Conservation (phyloP, 768 basidiomycete genomes). For the Mycena filopes region DNA sequence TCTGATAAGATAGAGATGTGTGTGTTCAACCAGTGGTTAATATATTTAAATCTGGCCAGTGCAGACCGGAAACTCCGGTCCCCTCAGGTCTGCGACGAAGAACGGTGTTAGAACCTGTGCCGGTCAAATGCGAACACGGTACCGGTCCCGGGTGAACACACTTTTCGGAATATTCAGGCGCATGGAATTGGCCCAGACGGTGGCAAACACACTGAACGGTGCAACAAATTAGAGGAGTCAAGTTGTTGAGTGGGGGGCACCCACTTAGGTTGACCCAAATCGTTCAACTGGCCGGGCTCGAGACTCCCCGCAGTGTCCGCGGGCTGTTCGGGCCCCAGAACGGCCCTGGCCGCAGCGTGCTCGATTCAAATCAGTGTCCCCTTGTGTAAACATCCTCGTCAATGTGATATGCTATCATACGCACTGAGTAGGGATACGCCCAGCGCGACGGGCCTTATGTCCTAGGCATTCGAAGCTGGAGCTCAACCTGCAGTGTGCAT, state of each 20-base stretch:
- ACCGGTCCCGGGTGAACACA: no score
- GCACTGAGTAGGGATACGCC: no score
- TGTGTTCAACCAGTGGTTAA: not conserved
- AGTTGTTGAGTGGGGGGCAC: slow-evolving; percentile 16
- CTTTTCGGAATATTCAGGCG: slow-evolving; percentile 50
- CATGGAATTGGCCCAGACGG: slow-evolving; percentile 49
- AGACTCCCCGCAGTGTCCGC: slow-evolving; percentile 54
- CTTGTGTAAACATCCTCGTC: no score
- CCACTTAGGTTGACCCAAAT: slow-evolving; percentile 50
- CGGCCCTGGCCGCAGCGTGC: no score
- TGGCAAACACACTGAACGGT: slow-evolving; percentile 46
- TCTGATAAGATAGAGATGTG: not conserved
- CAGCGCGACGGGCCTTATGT: no score
- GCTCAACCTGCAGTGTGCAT: no score
- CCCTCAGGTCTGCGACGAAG: slow-evolving; percentile 31
- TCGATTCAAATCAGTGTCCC: no score
- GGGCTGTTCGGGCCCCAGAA: slow-evolving; percentile 55
- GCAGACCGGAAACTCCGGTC: slow-evolving; percentile 30
- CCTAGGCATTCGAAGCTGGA: no score
- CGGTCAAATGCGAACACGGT: not conserved
- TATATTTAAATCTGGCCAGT: not conserved
- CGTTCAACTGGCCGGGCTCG: slow-evolving; percentile 53
- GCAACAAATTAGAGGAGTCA: not conserved
- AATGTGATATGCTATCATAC: no score
- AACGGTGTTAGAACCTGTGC: not conserved